A percentile compares a stretch with the other conserved stretches of the same genome.
These are phyloP conservation scores for Davidsoniella neocaledoniae DNA, from an alignment of 2,329 filamentous ascomycete species.

Conservation along the genomic window DNA sequence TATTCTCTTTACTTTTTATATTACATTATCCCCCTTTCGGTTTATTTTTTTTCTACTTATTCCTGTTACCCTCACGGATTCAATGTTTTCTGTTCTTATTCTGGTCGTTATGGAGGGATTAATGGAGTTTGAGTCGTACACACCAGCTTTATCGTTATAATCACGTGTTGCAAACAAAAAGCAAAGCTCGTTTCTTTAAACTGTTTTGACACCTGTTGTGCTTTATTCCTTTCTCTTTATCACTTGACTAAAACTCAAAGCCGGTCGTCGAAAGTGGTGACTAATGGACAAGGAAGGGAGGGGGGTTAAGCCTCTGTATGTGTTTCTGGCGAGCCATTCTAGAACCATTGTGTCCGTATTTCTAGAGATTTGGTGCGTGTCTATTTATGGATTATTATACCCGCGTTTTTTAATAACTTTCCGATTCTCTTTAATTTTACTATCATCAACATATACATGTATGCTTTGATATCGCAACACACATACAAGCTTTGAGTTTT, in stretches of 20 bases:
- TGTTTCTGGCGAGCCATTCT: no score
- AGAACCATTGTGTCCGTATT: no score
- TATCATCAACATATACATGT: background rate
- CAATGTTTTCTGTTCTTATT: constrained; percentile 4
- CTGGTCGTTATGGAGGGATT: constrained; percentile 8
- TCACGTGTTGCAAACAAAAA: constrained; percentile 6
- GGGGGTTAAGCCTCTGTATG: no score
- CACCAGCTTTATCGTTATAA: constrained; percentile 10
- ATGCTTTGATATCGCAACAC: background rate
- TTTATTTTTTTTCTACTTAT: constrained; percentile 2
- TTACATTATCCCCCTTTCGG: constrained; percentile 7
- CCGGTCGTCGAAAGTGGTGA: no score
- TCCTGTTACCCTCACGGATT: background rate
- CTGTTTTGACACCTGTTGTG: background rate
- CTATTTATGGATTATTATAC: constrained; percentile 8
- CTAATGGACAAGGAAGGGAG: no score
- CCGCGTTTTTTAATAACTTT: constrained; percentile 4
- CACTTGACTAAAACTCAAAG: background rate
- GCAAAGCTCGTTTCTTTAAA: background rate
- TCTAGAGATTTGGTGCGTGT: background rate
- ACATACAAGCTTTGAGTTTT: background rate
- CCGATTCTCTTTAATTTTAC: background rate
- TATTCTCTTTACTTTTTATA: constrained; percentile 10
- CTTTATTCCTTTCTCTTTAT: constrained; percentile 10
- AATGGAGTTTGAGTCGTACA: constrained; percentile 10